A percentile compares a stretch with the other conserved stretches of the same genome.
phyloP scores from a whole-genome alignment of 177 flowering plant species.

The Vitis hybrid region DNA sequence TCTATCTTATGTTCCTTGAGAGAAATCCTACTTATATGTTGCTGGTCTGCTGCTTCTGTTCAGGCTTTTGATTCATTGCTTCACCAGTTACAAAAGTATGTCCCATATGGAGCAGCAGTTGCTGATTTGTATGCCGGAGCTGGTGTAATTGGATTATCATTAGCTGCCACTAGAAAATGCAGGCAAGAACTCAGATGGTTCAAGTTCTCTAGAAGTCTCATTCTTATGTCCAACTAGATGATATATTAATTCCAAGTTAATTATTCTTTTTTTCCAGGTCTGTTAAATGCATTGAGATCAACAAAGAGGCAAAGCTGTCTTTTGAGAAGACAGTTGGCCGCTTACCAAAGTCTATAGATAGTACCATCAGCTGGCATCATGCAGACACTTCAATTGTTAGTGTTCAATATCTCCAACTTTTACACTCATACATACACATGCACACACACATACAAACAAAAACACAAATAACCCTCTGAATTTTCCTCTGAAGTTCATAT shows the following conservation, averaged over 20 bases:
- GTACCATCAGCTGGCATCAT: conserved; percentile 91
- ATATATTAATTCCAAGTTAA: neutral
- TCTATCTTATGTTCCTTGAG: neutral
- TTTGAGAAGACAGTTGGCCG: conserved; percentile 87
- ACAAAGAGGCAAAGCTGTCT: conserved; percentile 83
- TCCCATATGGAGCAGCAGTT: conserved; percentile 80
- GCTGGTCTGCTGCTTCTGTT: conserved; percentile 4
- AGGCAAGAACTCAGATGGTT: conserved; percentile 47
- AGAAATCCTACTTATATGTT: neutral
- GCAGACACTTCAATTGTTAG: conserved; percentile 83
- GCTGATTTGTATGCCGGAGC: conserved; percentile 97
- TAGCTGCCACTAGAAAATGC: conserved; percentile 82
- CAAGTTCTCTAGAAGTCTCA: neutral
- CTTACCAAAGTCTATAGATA: conserved; percentile 47
- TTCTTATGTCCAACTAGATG: neutral
- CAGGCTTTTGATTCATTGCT: conserved; percentile 96
- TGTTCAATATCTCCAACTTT: conserved; percentile 9
- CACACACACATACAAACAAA: too few relatives aligned
- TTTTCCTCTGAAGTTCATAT: neutral
- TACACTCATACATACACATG: neutral
- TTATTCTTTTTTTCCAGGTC: conserved; percentile 44
- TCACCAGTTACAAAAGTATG: conserved; percentile 77
- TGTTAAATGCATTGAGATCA: conserved; percentile 84
- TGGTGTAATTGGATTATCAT: conserved; percentile 90
- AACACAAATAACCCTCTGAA: neutral